A percentile compares a stretch with the other conserved stretches of the same genome.
Evolutionary conservation across 108 stramenopile genomes (phyloP).

Genomic region (Chaetoceros muelleri): DNA sequence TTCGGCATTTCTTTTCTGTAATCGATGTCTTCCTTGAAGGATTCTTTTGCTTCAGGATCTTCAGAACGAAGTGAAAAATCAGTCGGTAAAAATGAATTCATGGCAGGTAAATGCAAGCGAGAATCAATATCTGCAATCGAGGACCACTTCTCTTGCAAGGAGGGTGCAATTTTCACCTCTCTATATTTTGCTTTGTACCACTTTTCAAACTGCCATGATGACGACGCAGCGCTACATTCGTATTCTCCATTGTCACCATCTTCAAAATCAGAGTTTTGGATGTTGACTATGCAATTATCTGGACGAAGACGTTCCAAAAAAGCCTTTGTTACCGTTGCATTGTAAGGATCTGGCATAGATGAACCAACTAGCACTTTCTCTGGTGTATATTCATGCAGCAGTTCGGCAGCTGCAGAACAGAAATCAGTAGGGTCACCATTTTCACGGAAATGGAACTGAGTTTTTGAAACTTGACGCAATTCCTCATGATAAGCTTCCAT

Average conservation of each 20-base stretch:
- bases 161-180: slow-evolving; percentile 25
- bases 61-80: slow-evolving; percentile 75
- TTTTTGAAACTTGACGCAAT: slow-evolving; percentile 46
- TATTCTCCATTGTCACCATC: slow-evolving; percentile 21
- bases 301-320: slow-evolving; percentile 70
- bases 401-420: slow-evolving; percentile 60
- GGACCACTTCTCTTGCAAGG: slow-evolving; percentile 50
- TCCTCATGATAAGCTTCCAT: slow-evolving; percentile 69
- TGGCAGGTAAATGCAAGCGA: slow-evolving; percentile 50
- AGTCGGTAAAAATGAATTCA: slow-evolving; percentile 72
- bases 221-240: slow-evolving; percentile 11
- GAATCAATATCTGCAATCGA: slow-evolving; percentile 34
- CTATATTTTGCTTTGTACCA: slow-evolving; percentile 89
- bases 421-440: slow-evolving; percentile 76
- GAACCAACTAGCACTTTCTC: slow-evolving; percentile 41
- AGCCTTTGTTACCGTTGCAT: slow-evolving; percentile 40
- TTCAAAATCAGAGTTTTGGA: slow-evolving; percentile 49
- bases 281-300: slow-evolving; percentile 53
- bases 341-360: slow-evolving; percentile 35
- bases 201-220: slow-evolving; percentile 52
- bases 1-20: slow-evolving; percentile 21
- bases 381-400: slow-evolving; percentile 55
- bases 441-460: slow-evolving; percentile 66
- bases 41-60: slow-evolving; percentile 19
- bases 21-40: slow-evolving; percentile 28